Base-by-base conservation (phyloP, 2,329 filamentous ascomycete genomes). In the Cladosporium sp. region DNA sequence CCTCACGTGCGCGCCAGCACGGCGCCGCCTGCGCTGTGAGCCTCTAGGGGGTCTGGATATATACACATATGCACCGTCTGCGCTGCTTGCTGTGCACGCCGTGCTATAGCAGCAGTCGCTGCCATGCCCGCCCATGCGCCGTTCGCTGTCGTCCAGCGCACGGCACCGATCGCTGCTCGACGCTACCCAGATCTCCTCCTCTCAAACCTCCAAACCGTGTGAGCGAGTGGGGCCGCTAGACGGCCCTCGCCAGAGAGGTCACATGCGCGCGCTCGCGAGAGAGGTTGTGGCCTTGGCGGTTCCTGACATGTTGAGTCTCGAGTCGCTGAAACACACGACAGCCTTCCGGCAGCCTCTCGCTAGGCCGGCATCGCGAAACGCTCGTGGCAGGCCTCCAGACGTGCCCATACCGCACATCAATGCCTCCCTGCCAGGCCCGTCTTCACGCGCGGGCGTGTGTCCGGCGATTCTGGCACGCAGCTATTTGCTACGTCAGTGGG, bases 201-300 rank as follows among this genome's bases (percentile, higher is more conserved):
- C 20, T 19, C 40, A 30, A 14, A 40, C 36, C 28, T 55, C 51
- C 52, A 56, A 49, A 38, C 39, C 51, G 51, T 55, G 30, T 37
- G 22, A 25, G 30, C 37, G 30, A 45, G 54, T 56, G 54, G 54
- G 42, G 54, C 54, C 54, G 52, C 52, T 55, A 55, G 25, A 47
- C 42, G 39, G 40, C 40, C 28, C 52, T 55, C 52, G 52, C 52
- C 52, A 55, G 40, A 55, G 39, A 37, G 54, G 54, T 56, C 54
- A 56, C 42, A 55, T 55, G 52, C 52, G 19, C 39, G 52, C 52
- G 19, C 39, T 55, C 52, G 43, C 43, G 40, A 19, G 40, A 14
- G 42, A 38, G 30, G 54, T 56, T 49, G 54, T 49, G 54, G 52
- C 42, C 54, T 56, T 56, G 54, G 54, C 54, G 43, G 19, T 19